These are phyloP conservation scores for Arabidopsis arenosa DNA, from an alignment of 345 rosid genomes.

Conservation along the genomic window DNA sequence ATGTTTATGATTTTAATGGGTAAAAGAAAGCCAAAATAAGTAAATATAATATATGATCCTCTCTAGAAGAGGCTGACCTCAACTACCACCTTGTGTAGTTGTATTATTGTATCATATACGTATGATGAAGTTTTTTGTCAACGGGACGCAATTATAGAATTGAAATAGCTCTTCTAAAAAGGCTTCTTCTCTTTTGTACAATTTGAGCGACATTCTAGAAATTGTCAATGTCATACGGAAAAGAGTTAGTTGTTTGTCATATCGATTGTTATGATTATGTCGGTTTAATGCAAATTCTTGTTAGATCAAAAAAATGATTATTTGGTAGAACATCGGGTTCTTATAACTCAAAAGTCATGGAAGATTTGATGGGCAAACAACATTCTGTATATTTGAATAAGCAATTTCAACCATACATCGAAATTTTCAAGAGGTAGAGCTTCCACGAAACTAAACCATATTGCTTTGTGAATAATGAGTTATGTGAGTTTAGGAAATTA, in stretches of 20 bases:
- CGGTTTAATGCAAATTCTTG: background rate
- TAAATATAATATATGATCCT: background rate
- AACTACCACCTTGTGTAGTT: conserved; percentile 21
- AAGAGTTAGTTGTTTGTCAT: background rate
- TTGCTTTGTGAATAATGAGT: too few relatives aligned
- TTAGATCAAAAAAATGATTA: background rate
- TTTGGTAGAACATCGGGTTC: background rate
- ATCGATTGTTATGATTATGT: background rate
- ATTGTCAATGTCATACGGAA: background rate
- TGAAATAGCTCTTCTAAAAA: background rate
- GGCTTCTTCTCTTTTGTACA: background rate
- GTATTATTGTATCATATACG: conserved; percentile 24
- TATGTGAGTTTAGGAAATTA: too few relatives aligned
- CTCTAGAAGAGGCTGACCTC: conserved; percentile 34
- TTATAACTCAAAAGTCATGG: background rate
- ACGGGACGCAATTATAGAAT: conserved; percentile 35
- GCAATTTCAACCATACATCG: too few relatives aligned
- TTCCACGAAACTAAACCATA: too few relatives aligned
- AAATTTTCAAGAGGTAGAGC: too few relatives aligned
- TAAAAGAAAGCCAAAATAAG: background rate
- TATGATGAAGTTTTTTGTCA: conserved; percentile 31
- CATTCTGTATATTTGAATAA: too few relatives aligned
- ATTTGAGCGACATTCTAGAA: conserved; percentile 8
- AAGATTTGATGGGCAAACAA: too few relatives aligned
- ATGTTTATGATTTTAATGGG: conserved; percentile 2